These are phyloP conservation scores for Paracoccidioides brasiliensis DNA, from an alignment of 2,329 filamentous ascomycete genomes.

Conservation along the genomic window DNA sequence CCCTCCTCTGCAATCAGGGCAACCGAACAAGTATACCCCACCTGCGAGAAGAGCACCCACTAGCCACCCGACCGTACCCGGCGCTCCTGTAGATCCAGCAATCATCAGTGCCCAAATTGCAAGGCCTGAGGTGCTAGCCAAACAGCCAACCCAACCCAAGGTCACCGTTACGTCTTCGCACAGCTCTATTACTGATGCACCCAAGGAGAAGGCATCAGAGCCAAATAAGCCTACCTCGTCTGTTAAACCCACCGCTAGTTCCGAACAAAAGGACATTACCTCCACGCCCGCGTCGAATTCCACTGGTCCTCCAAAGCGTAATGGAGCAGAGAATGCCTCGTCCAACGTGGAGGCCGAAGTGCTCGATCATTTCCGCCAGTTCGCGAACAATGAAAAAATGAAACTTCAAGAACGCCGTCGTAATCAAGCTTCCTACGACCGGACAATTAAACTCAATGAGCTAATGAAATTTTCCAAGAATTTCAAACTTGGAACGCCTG, in stretches of 20 bases:
- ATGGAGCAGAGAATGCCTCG: conserved; percentile 39
- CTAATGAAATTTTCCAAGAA: conserved; percentile 86
- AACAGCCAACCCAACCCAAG: conserved; percentile 18
- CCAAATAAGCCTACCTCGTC: conserved; percentile 13
- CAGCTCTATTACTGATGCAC: conserved; percentile 8
- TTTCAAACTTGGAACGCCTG: conserved; percentile 88
- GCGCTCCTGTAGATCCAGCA: conserved; percentile 70
- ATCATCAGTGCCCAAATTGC: conserved; percentile 78
- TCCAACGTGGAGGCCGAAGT: conserved; percentile 50
- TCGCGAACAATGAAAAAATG: conserved; percentile 49
- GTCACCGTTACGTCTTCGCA: conserved; percentile 10
- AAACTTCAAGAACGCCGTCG: conserved; percentile 45
- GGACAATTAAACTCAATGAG: conserved; percentile 85
- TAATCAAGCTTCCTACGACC: conserved; percentile 52
- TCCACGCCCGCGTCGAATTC: conserved; percentile 25
- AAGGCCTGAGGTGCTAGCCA: conserved; percentile 30
- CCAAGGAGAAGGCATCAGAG: conserved; percentile 14
- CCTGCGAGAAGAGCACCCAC: conserved; percentile 74
- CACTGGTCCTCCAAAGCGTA: conserved; percentile 25
- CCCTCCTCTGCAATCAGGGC: conserved; percentile 49
- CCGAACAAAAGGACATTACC: conserved; percentile 16
- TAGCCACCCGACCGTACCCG: conserved; percentile 57
- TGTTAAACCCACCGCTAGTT: conserved; percentile 14
- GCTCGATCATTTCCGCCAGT: conserved; percentile 51
- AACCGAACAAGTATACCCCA: conserved; percentile 70